Base-by-base conservation (phyloP, 2,329 filamentous ascomycete species). In the Aspergillus pseudotamarii region DNA sequence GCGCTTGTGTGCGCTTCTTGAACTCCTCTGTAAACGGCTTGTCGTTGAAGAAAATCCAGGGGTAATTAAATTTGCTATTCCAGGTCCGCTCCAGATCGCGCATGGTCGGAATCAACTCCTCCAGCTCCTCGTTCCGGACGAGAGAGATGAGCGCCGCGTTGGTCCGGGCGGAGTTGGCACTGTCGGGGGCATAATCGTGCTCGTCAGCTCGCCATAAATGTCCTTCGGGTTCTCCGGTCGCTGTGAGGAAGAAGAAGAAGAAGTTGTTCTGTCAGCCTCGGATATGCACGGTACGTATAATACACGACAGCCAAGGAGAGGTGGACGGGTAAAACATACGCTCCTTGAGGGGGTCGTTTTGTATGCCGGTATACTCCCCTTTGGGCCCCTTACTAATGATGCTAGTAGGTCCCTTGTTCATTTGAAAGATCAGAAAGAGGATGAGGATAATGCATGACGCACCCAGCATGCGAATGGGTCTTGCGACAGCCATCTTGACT, bases 61-160 rank as follows among this genome's bases (percentile, higher is more conserved):
- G 95, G 76, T 99, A 99, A 83, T 99, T 99, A 87, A 98, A 99
- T 76, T 99, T 99, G 84, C 88, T 84, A 75, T 99, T 99, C 93
- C 94, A 99, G 1, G 94, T 98, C 68, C 91, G 84, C 81, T 99
- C 95, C 64, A 99, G 85, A 74, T 99, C 94, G 60, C 81, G 80
- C 92, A 99, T 99, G 30, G 93, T 93, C 75, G 90, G 87, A 30
- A 98, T 83, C 83, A 99, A 91, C 54, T 90, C 91, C 26, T 88
- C 81, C 32, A 97, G 82, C 82, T 99, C 95, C 75, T 92, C 89
- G 74, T 99, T 99, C 65, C 95, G 90, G 61, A 99, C 95, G 43
- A 99, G 86, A 26, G 93, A 91, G 69, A 99, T 85, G 62, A 99
- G 85, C 4, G 95, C 98, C 63, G 95, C 95, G 78, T 96, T 95